Conservation (phyloP, 805 yeast genomes). For the Phaffomyces antillensis region DNA sequence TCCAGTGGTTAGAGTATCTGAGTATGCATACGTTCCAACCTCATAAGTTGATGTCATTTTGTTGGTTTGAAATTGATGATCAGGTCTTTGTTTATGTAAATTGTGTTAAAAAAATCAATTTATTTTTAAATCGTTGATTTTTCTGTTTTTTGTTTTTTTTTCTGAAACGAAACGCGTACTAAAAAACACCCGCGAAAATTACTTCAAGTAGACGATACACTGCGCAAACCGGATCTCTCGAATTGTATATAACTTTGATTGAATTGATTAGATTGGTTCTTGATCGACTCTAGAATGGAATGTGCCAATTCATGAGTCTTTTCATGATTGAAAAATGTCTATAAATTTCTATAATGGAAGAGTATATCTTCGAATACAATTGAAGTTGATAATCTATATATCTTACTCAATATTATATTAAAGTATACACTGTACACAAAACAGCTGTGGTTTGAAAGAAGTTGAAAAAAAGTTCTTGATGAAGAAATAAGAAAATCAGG, state of each 20-base stretch:
- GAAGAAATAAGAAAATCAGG: no score
- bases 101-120: not conserved
- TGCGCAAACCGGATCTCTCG: not conserved
- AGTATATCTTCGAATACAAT: no score
- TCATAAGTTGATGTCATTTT: constrained; percentile 37
- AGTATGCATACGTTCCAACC: constrained; percentile 45
- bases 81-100: not conserved
- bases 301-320: no score
- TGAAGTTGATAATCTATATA: no score
- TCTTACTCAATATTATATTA: no score
- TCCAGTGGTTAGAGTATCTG: not conserved
- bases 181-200: constrained; percentile 5
- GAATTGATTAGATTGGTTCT: no score
- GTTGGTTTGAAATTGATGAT: not conserved
- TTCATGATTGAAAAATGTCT: no score
- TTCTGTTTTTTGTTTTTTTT: constrained; percentile 1
- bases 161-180: constrained; percentile 5
- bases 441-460: no score
- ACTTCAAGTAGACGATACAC: not conserved
- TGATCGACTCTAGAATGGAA: no score
- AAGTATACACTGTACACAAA: no score
- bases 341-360: no score
- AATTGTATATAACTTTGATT: not conserved
- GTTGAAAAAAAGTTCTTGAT: no score
- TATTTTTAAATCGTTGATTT: constrained; percentile 1